phyloP scores from a whole-genome alignment of 2,329 filamentous ascomycete genomes.

The Aspergillus pseudonomiae region DNA sequence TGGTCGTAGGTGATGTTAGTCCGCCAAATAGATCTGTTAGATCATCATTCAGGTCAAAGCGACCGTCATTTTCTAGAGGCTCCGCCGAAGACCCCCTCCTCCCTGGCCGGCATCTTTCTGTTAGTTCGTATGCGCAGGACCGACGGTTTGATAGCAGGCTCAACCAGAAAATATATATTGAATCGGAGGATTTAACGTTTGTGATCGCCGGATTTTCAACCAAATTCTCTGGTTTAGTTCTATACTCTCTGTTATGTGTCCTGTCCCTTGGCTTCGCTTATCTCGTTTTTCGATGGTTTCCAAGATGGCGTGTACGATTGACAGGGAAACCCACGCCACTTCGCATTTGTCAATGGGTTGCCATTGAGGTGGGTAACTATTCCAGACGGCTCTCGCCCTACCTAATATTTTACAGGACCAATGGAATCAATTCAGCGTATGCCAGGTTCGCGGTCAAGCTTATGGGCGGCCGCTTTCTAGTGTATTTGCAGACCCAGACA shows the following conservation, averaged over 20 bases:
- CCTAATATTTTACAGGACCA: slow-evolving; percentile 65
- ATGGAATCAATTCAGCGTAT: slow-evolving; percentile 88
- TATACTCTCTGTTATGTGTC: slow-evolving; percentile 72
- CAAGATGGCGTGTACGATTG: slow-evolving; percentile 78
- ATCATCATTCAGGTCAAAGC: slow-evolving; percentile 36
- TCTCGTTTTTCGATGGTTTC: slow-evolving; percentile 86
- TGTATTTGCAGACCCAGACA: slow-evolving; percentile 56
- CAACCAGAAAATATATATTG: slow-evolving; percentile 90
- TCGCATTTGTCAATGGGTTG: slow-evolving; percentile 82
- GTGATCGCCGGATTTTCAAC: slow-evolving; percentile 91
- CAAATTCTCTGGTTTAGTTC: slow-evolving; percentile 66
- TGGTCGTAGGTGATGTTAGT: slow-evolving; percentile 43
- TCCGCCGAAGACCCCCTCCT: slow-evolving; percentile 65
- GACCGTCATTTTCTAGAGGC: slow-evolving; percentile 40
- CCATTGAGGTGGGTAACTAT: slow-evolving; percentile 69
- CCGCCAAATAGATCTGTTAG: slow-evolving; percentile 41
- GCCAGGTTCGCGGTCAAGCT: slow-evolving; percentile 63
- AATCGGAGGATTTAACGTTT: slow-evolving; percentile 90
- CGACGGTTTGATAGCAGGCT: slow-evolving; percentile 63
- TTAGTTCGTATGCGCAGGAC: slow-evolving; percentile 67
- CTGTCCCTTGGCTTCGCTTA: slow-evolving; percentile 77
- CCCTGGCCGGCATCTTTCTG: slow-evolving; percentile 68
- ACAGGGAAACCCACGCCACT: slow-evolving; percentile 71
- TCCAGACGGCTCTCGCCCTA: background rate
- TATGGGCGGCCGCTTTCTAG: slow-evolving; percentile 68